Evolutionary conservation across 768 basidiomycete genomes (phyloP), one percentile per base, ranked within the genome.

Genomic region (Cystobasidium tubakii): DNA sequence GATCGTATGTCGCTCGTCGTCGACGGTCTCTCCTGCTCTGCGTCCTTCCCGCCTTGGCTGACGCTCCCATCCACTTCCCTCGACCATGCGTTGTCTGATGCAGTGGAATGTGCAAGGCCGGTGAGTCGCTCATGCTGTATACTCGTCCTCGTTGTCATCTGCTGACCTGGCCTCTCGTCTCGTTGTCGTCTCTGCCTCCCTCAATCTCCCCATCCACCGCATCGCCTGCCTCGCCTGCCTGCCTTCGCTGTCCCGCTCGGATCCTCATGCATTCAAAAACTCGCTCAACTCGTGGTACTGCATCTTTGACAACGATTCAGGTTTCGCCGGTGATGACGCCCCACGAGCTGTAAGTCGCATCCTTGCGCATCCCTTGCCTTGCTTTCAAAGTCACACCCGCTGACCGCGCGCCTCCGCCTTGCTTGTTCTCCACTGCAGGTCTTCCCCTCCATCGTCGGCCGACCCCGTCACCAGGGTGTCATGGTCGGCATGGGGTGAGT

Each of bases 91-190:
- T n/a, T n/a, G n/a, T 83, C 89, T 89, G 92, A 57, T 44, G 83
- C 91, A 92, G 91, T 81, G 95, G 94, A 84, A 98, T 97, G 94
- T 97, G 94, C 89, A 98, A 98, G 85, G 95, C 95, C 87, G 95
- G 96, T 71, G 33, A 27, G 69, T 36, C 72, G 31, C 36, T 64
- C 73, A 66, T 65, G 75, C 62, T 75, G 63, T 44, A 29, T 65
- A 2, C 63, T 39, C 4, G 6, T 46, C 63, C 10, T 33, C 39
- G 44, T 25, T 43, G 73, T 66, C 29, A 27, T 39, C 34, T 80
- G 80, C 76, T 80, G 46, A 50, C 62, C 23, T 42, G 6, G 21
- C 9, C 27, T 23, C 9, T 27, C 62, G 12, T 10, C 31, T 65
- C 34, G 25, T 78, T 72, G 42, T 75, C 25, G 57, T 60, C 66